Base-by-base conservation (phyloP, 768 basidiomycete species). In the Naganishia vaughanmartiniae region DNA sequence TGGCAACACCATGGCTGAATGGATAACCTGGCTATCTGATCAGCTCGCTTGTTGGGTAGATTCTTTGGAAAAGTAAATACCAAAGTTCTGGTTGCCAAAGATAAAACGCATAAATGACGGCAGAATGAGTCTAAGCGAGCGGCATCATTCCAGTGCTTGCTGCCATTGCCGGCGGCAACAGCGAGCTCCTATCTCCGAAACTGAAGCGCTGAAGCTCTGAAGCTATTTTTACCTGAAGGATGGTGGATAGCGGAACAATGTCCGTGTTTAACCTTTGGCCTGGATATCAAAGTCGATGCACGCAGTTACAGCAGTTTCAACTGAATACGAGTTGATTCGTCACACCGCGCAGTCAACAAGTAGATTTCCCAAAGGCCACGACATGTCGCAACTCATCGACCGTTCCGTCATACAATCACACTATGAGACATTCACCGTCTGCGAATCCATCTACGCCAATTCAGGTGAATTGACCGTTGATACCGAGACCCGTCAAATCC, bases 361-460 rank as follows among this genome's bases (percentile, higher is more conserved):
- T 36, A 12, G 34, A 36, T 36, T 5, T 5, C 34, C 6, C 34
- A 36, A 5, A 36, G 6, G 4, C 45, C 21, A 4, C 48, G 24
- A n/a, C 17, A 51, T 51, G 48, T 24, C 24, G 4, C 21, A 6
- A 4, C 12, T 51, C 4, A 14, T 51, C 12, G 24, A 51, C 6
- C 21, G 19, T 4, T 26, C 48, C 48, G 7, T 51, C 48, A 51
- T 51, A 3, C 48, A 56, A 30, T 28, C 57, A 2, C 57, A 58
- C 57, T 31, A 31, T 15, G 60, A 63, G 7, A 74, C 74, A 2
- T 65, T 79, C 54, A 72, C 75, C 34, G 70, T 80, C 15, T 73
- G 76, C n/a, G 48, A 73, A 48, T 75, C 78, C 14, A 74, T 80
- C 73, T 80, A 77, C 54, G 74, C 78, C 1, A 70, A 74, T 14